A percentile compares a stretch with the other conserved stretches of the same genome.
phyloP scores from a whole-genome alignment of 139 green algal genomes.

The Coccomyxa sp. region DNA sequence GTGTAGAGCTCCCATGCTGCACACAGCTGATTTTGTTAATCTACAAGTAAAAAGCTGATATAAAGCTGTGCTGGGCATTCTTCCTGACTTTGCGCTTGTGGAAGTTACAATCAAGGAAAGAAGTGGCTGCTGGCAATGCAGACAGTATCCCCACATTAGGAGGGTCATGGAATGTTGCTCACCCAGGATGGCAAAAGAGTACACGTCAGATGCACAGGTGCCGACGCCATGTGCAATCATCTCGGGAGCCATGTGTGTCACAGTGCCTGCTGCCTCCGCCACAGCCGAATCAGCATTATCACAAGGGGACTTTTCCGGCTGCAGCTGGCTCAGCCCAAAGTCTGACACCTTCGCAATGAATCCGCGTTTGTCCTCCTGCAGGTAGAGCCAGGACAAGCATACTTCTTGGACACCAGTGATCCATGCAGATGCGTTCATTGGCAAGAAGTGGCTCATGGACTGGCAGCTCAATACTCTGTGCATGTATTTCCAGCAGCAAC shows the following conservation, averaged over 20 bases:
- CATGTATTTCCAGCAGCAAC: no score
- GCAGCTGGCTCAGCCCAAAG: slow-evolving; percentile 53
- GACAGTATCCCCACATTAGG: no score
- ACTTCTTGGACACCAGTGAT: not conserved
- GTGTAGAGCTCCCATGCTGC: slow-evolving; percentile 61
- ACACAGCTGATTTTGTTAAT: not conserved
- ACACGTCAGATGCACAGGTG: slow-evolving; percentile 30
- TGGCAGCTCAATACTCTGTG: no score
- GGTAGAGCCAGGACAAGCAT: not conserved
- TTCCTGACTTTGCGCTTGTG: no score
- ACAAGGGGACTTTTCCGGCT: slow-evolving; percentile 1
- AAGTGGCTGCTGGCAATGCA: no score
- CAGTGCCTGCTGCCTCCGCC: slow-evolving; percentile 29
- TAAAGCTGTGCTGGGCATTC: no score
- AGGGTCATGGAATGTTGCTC: no score
- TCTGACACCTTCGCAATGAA: slow-evolving; percentile 52
- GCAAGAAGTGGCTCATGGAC: no score
- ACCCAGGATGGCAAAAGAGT: slow-evolving; percentile 41
- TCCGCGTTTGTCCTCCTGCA: slow-evolving; percentile 34
- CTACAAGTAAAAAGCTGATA: no score
- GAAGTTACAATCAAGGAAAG: no score
- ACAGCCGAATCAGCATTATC: not conserved
- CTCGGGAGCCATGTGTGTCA: slow-evolving; percentile 58
- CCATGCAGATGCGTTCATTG: not conserved
- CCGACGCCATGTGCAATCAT: slow-evolving; percentile 9